Evolutionary conservation across 2,329 filamentous ascomycete species (phyloP), one percentile per base, ranked within the genome.

Genomic region (Cadophora malorum): DNA sequence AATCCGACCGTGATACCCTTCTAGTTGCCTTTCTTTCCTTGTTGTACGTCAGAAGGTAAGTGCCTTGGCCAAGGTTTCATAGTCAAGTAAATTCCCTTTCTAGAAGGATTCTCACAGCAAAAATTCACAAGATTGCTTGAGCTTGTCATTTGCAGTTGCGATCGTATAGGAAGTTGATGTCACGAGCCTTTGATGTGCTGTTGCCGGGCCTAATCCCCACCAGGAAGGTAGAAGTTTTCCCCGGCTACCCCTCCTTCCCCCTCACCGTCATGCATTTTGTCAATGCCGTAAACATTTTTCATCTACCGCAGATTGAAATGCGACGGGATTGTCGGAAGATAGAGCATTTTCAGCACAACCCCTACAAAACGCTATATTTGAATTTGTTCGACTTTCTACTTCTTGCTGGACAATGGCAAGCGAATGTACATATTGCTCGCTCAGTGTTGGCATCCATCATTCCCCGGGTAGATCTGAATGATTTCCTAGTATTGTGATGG

Each of bases 141-240:
- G 4, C 10, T 14, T 45, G 41, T 19, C 4, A 45, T 2, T 16
- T 45, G 12, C 41, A 16, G 41, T 19, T 45, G 41, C 41, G 35
- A 38, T 16, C 41, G 19, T 16, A 45, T 6, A 45, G 14, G 35
- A 38, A 38, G 41, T 45, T 49, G 35, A 49, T 41, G 38, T 21
- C 16, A 52, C 14, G 21, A n/a, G 6, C n/a, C 10, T 9, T 25
- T 14, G 56, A 65, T 52, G 38, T 65, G 41, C 53, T 53, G 55
- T 38, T 31, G 19, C 31, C 23, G 35, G 35, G 23, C 35, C 38
- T 38, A 38, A 31, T 28, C 53, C 49, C 52, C 52, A 41, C 35
- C 35, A 41, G 56, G 56, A 59, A 58, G 55, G 55, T 38, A 19
- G 33, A 14, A 35, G 10, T 9, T 21, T 45, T 38, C 12, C 45